A percentile compares a stretch with the other conserved stretches of the same genome.
Evolutionary conservation across 208 protist species (phyloP).

Genomic region (Herpetomonas muscarum): DNA sequence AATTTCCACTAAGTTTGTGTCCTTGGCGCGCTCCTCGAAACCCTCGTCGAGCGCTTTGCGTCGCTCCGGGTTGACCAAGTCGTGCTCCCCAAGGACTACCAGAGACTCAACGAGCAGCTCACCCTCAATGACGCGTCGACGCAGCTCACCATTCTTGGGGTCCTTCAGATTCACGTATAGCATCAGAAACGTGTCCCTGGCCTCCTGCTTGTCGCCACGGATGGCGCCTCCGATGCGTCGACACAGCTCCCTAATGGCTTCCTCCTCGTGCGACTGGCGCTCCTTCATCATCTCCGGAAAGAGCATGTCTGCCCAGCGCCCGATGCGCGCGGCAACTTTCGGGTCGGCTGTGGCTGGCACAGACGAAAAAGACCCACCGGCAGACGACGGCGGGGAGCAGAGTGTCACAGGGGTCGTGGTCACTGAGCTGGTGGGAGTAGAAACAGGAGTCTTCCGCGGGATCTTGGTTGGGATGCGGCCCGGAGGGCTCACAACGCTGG

Average conservation of each 20-base stretch:
- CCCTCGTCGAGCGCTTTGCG: constrained; percentile 53
- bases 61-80: constrained; percentile 77
- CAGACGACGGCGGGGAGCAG: not conserved
- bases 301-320: constrained; percentile 48
- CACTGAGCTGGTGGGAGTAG: constrained; percentile 22
- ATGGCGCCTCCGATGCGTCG: constrained; percentile 52
- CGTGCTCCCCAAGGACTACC: constrained; percentile 61
- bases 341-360: not conserved
- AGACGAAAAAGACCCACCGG: not conserved
- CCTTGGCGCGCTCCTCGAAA: constrained; percentile 68
- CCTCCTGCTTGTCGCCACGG: constrained; percentile 35
- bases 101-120: constrained; percentile 66
- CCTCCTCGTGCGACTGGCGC: constrained; percentile 23
- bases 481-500: no score
- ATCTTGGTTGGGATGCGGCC: constrained; percentile 18
- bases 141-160: constrained; percentile 57
- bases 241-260: constrained; percentile 28
- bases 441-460: constrained; percentile 30
- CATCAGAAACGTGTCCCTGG: constrained; percentile 65
- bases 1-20: constrained; percentile 79
- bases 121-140: constrained; percentile 48
- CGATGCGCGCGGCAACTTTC: constrained; percentile 14
- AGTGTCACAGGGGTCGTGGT: constrained; percentile 12
- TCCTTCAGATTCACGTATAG: constrained; percentile 69
- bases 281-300: constrained; percentile 35